A percentile compares a stretch with the other conserved stretches of the same genome.
Conservation (phyloP, 805 yeast genomes). For the Yarrowia sp. region DNA sequence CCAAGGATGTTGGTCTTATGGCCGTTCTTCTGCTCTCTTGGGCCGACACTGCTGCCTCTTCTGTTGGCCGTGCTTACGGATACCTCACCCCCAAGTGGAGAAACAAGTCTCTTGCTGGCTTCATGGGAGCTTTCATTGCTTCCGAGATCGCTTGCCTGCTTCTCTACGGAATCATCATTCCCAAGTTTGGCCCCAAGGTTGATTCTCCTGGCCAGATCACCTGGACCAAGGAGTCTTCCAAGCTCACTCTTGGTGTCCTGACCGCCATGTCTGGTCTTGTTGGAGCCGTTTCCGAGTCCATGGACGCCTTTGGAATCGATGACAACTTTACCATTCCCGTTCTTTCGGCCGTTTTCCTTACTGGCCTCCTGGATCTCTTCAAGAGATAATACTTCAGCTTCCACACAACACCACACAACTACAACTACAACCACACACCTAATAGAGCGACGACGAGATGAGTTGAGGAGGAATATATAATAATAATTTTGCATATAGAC, state of each 20-base stretch:
- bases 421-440: neutral
- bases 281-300: constrained; percentile 84
- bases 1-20: constrained; percentile 78
- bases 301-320: constrained; percentile 73
- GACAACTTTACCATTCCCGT: constrained; percentile 96
- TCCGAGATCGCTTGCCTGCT: constrained; percentile 67
- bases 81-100: constrained; percentile 73
- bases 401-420: neutral
- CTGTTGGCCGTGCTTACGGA: constrained; percentile 85
- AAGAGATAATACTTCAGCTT: neutral
- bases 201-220: constrained; percentile 57
- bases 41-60: constrained; percentile 97
- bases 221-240: constrained; percentile 65
- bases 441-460: neutral
- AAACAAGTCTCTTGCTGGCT: constrained; percentile 86
- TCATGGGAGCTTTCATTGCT: constrained; percentile 74
- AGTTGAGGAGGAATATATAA: neutral
- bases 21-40: constrained; percentile 81
- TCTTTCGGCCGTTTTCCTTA: constrained; percentile 65
- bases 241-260: constrained; percentile 51
- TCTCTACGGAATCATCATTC: constrained; percentile 72
- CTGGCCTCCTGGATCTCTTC: constrained; percentile 5
- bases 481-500: constrained; percentile 14
- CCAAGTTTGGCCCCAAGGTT: constrained; percentile 50
- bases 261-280: constrained; percentile 70